Conservation (phyloP, 176 grass and related monocot genomes). For the Eleusine indica region DNA sequence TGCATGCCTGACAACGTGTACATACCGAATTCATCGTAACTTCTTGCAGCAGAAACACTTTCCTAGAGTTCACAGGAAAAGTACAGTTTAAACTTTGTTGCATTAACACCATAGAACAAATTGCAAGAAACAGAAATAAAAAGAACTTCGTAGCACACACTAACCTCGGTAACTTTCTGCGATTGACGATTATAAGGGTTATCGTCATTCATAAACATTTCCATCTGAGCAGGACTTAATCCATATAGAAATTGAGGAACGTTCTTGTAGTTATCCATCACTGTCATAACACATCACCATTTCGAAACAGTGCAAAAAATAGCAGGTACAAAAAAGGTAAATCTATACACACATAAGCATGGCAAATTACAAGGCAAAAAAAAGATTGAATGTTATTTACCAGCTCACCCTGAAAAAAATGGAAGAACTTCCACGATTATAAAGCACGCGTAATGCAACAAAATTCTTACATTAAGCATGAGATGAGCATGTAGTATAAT, state of each 20-base stretch:
- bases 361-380: neutral
- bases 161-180: conserved; percentile 69
- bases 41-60: conserved; percentile 68
- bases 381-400: neutral
- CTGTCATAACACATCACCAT: conserved; percentile 45
- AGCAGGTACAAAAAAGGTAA: neutral
- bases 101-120: neutral
- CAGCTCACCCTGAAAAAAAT: neutral
- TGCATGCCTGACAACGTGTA: conserved; percentile 61
- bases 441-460: neutral
- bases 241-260: conserved; percentile 75
- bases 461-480: neutral
- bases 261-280: conserved; percentile 85
- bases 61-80: conserved; percentile 53
- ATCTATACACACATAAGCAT: neutral
- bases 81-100: conserved; percentile 15
- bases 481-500: neutral
- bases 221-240: conserved; percentile 63
- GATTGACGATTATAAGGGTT: conserved; percentile 62
- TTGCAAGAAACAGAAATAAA: neutral
- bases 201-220: conserved; percentile 81
- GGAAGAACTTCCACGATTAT: neutral
- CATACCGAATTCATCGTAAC: conserved; percentile 75
- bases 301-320: conserved; percentile 21
- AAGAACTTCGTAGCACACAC: neutral